Conservation (phyloP, 148 eudicot genomes). For the Pharnaceum exiguum region DNA sequence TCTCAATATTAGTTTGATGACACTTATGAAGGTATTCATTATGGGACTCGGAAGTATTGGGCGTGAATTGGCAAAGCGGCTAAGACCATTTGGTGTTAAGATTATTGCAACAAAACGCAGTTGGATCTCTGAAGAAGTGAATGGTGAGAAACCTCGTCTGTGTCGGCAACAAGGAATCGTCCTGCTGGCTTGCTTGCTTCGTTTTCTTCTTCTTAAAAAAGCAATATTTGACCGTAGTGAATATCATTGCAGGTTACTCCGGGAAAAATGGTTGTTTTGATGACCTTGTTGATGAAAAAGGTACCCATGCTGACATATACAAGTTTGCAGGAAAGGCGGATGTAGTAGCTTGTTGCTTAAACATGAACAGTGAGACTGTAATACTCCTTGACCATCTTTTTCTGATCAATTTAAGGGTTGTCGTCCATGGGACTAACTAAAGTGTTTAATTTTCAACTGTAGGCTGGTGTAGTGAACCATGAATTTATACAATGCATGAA, state of each 20-base stretch:
- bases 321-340: conserved; percentile 82
- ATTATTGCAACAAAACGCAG: conserved; percentile 89
- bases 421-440: conserved; percentile 3
- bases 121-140: conserved; percentile 41
- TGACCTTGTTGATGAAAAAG: conserved; percentile 82
- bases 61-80: conserved; percentile 73
- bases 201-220: not conserved
- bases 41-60: conserved; percentile 93
- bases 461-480: conserved; percentile 75
- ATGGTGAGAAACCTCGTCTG: conserved; percentile 30
- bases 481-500: conserved; percentile 77
- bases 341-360: conserved; percentile 82
- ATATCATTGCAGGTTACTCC: conserved; percentile 20
- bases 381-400: conserved; percentile 10
- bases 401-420: not conserved
- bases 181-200: not conserved
- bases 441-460: conserved; percentile 17
- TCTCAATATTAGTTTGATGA: not conserved
- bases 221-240: not conserved
- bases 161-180: not conserved
- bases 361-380: conserved; percentile 76
- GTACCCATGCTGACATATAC: conserved; percentile 60
- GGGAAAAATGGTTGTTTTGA: conserved; percentile 23
- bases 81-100: conserved; percentile 85
- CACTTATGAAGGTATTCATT: conserved; percentile 61